Conservation (phyloP, 441 rosid genomes). For the Pelargonium myrrhifolium region DNA sequence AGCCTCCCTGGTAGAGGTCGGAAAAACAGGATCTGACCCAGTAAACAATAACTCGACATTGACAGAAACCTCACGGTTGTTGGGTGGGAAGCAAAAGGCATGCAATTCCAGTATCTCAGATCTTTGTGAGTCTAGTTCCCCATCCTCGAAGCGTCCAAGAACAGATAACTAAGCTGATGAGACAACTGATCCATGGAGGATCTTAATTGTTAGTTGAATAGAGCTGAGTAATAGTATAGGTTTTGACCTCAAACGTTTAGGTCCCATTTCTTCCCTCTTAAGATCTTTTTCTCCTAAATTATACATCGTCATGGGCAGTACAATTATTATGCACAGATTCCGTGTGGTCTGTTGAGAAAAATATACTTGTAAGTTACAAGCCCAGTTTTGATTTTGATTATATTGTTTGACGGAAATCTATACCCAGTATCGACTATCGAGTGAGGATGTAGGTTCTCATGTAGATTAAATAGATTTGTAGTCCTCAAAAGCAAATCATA, state of each 20-base stretch:
- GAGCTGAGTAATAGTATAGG: conserved; percentile 21
- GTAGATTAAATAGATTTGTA: too few species aligned
- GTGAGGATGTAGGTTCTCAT: not conserved
- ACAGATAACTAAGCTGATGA: conserved; percentile 28
- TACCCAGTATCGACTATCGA: not conserved
- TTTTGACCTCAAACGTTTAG: conserved; percentile 19
- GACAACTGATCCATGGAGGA: conserved; percentile 14
- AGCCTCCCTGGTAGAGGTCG: conserved; percentile 28
- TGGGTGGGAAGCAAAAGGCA: conserved; percentile 24
- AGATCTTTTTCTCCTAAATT: not conserved
- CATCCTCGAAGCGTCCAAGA: conserved; percentile 42
- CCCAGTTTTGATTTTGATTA: conserved; percentile 14
- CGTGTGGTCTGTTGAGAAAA: conserved; percentile 14
- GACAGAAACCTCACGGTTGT: conserved; percentile 26
- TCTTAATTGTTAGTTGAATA: conserved; percentile 18
- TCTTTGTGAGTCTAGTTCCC: conserved; percentile 22
- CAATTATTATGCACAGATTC: conserved; percentile 1
- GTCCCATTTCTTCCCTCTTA: conserved; percentile 14
- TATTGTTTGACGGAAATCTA: too few species aligned
- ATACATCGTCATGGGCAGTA: conserved; percentile 6
- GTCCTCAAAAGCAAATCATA: too few species aligned
- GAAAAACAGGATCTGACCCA: conserved; percentile 13
- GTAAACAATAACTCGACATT: conserved; percentile 14
- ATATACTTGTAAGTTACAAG: conserved; percentile 13
- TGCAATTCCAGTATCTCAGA: conserved; percentile 23